These are phyloP conservation scores for Lepiota venenata DNA, from an alignment of 768 basidiomycete species.

Conservation along the genomic window DNA sequence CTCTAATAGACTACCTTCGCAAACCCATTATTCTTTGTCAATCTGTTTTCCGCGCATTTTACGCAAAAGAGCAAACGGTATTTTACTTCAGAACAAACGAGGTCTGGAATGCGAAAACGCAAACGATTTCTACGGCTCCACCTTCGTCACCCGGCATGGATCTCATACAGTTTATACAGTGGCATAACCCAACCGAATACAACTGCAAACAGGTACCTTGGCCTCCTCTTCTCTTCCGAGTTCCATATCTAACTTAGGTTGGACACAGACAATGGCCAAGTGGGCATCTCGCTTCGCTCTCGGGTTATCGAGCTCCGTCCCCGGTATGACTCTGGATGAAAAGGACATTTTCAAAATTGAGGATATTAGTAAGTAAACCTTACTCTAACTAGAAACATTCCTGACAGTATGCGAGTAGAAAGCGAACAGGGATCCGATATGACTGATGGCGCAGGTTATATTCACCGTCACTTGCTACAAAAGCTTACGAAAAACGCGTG, in stretches of 20 bases:
- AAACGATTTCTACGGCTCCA: conserved; percentile 16
- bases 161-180: conserved; percentile 47
- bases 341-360: conserved; percentile 33
- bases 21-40: conserved; percentile 52
- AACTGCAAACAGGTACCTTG: conserved; percentile 48
- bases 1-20: conserved; percentile 39
- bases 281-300: conserved; percentile 62
- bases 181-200: conserved; percentile 47
- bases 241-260: not conserved
- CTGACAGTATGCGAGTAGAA: conserved; percentile 16
- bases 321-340: conserved; percentile 40
- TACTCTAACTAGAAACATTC: not conserved
- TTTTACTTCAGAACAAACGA: conserved; percentile 59
- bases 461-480: conserved; percentile 34
- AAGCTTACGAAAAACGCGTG: conserved; percentile 28
- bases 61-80: conserved; percentile 53
- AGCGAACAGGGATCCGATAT: conserved; percentile 36
- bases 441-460: conserved; percentile 55
- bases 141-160: conserved; percentile 23
- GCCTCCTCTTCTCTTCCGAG: not conserved
- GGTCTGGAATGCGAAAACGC: conserved; percentile 15
- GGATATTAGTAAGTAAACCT: conserved; percentile 44
- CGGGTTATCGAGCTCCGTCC: conserved; percentile 61
- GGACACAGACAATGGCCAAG: conserved; percentile 52
- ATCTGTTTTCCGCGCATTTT: conserved; percentile 56